Evolutionary conservation across 192 early-diverging fungal genomes (phyloP).

Genomic region (Umbelopsis vinacea): DNA sequence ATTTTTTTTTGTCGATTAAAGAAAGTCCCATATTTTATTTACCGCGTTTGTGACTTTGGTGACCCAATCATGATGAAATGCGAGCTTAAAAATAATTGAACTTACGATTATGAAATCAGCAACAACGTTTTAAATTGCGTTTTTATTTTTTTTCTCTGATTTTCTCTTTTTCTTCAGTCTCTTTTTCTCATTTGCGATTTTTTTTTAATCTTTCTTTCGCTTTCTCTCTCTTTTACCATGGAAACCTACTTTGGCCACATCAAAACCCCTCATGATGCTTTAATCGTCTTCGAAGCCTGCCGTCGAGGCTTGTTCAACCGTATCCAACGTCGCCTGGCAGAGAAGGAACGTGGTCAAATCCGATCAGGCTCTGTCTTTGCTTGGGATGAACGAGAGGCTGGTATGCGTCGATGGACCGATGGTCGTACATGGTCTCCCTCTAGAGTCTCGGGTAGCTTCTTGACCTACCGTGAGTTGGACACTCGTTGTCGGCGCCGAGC

Average conservation of each 20-base stretch:
- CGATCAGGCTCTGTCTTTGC: constrained; percentile 87
- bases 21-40: constrained; percentile 11
- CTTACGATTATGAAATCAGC: not conserved
- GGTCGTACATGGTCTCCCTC: constrained; percentile 89
- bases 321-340: constrained; percentile 81
- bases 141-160: not conserved
- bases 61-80: constrained; percentile 19
- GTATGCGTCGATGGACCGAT: constrained; percentile 94
- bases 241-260: constrained; percentile 86
- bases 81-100: constrained; percentile 16
- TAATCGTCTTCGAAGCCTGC: constrained; percentile 90
- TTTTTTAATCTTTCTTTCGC: constrained; percentile 4
- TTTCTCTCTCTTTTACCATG: constrained; percentile 49
- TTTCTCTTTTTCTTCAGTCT: not conserved
- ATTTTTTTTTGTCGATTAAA: not conserved
- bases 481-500: constrained; percentile 60
- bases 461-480: constrained; percentile 88
- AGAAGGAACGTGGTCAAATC: constrained; percentile 80
- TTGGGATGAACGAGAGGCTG: constrained; percentile 90
- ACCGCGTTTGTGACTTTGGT: constrained; percentile 4
- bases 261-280: constrained; percentile 85
- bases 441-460: constrained; percentile 84
- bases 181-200: constrained; percentile 3
- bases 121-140: not conserved
- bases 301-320: constrained; percentile 72